Base-by-base conservation (phyloP, 805 yeast species). In the Starmerella scarabaei region DNA sequence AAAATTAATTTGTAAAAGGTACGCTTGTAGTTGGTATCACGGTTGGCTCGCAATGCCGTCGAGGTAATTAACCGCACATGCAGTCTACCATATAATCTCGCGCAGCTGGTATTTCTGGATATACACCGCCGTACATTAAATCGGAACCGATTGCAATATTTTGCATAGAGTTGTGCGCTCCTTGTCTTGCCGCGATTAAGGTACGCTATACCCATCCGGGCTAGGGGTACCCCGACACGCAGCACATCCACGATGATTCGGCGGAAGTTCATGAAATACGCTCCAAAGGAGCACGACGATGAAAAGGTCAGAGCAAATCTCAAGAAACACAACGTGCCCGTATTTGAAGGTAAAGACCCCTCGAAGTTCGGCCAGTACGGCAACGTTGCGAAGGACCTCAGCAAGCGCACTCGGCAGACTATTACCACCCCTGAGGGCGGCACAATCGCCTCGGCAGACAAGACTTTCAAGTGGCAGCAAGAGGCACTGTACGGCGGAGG, bases 341-440 rank as follows among this genome's bases (percentile, higher is more conserved):
- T 69, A 21, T 65, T 60, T 40, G 48, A 58, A 5, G 59, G 58
- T 19, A 36, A 53, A 14, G 59, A 73, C 33, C 60, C 63, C 41
- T 68, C 67, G 45, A 69, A 70, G 57, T 72, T 72, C 49, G 67
- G 70, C 14, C 74, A 72, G 17, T 72, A 68, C 55, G 59, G 58
- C 38, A 60, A 59, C 36, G 66, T 70, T 50, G 77, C 77, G 24
- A 65, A 63, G 42, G 67, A 68, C 41, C 52, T 67, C 24, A 61
- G 49, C 8, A 36, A 44, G 24, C 42, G 38, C 33, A 40, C 36
- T 36, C 37, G 43, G 21, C 46, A 43, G 21, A 48, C 47, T 26
- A 37, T 39, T 40, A 39, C 36, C 14, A 24, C 47, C 5, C 46
- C 48, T 15, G 48, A 37, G 16, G 47, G 42, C 35, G 50, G 49